A percentile compares a stretch with the other conserved stretches of the same genome.
phyloP scores from a whole-genome alignment of 345 rosid species.

The Acer saccharum region DNA sequence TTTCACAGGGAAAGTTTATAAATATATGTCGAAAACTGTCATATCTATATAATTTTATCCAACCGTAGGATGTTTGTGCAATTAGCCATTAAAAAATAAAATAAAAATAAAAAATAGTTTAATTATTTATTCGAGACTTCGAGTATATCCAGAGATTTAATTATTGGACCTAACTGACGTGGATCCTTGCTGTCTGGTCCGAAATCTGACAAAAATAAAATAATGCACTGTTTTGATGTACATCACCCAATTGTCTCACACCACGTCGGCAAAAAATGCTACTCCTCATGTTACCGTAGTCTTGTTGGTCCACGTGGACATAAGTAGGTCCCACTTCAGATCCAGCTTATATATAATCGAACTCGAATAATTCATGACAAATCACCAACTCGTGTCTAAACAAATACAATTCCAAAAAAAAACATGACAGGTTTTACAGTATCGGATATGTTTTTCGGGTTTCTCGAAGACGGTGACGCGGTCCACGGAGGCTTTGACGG shows the following conservation, averaged over 20 bases:
- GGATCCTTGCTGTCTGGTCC: slow-evolving; percentile 42
- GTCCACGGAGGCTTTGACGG: slow-evolving; percentile 6
- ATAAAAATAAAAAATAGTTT: too few relatives aligned
- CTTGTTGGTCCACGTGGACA: slow-evolving; percentile 38
- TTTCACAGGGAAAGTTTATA: too few relatives aligned
- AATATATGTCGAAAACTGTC: too few relatives aligned
- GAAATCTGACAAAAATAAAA: not conserved
- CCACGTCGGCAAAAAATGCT: slow-evolving; percentile 15
- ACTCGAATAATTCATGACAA: not conserved
- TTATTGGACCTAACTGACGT: slow-evolving; percentile 35
- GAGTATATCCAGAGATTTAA: slow-evolving; percentile 35
- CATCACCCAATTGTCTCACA: not conserved
- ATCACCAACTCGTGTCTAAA: not conserved
- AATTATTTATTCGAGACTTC: too few relatives aligned
- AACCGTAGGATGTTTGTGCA: too few relatives aligned
- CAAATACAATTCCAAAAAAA: too few relatives aligned
- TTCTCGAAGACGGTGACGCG: slow-evolving; percentile 32
- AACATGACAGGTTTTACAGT: slow-evolving; percentile 9
- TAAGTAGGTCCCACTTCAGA: slow-evolving; percentile 20
- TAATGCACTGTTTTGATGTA: not conserved
- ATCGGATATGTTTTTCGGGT: slow-evolving; percentile 47
- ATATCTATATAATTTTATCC: too few relatives aligned
- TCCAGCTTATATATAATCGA: slow-evolving; percentile 19
- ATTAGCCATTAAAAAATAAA: too few relatives aligned
- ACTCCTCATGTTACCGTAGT: slow-evolving; percentile 32